Evolutionary conservation across 176 grass and related monocot species (phyloP), one percentile per base, ranked within the genome.

Genomic region (Lolium rigidum): DNA sequence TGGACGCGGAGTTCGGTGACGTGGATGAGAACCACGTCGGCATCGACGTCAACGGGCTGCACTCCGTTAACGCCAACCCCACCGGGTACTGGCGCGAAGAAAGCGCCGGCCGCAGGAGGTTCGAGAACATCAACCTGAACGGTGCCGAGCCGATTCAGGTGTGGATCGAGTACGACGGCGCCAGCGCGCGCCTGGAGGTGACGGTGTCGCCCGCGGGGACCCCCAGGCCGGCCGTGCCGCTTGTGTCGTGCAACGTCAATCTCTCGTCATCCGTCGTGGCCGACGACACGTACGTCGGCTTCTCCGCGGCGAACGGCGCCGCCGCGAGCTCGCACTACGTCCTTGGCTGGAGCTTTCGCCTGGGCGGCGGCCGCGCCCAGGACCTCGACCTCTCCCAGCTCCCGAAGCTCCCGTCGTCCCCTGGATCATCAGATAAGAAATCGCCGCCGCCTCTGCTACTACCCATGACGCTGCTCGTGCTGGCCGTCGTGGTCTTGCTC

Each of bases 331-430:
- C 71, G 21, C 91, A 95, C 86, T 95, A 87, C 85, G 74, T 95
- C 0, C 78, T 93, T 4, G 94, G 89, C 55, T 95, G 94, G 94
- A 93, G 91, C 51, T 95, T 95, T 59, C 90, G 76, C 13, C 83
- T 91, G 63, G 84, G 92, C 18, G 86, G 65, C 47, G 87, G 84
- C 70, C 24, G 18, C 54, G 86, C 88, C 9, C 84, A 25, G 49
- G 76, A 87, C 25, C 88, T 95, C 60, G 86, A 93, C 22, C 52
- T 93, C 58, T 87, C 91, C 0, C 91, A 90, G 21, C 83, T 95
- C 16, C 94, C 94, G 4, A 15, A 2, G 7, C 71, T 87, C 16
- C 91, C 91, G 24, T 26, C 21, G 10, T 38, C 35, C 5, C 28
- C 70, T n/a, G 43, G 7, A 50, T 25, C 15, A 59, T 50, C 78